These are phyloP conservation scores for Dictyostelium citrinum DNA, from an alignment of 78 protist genomes.

Conservation along the genomic window DNA sequence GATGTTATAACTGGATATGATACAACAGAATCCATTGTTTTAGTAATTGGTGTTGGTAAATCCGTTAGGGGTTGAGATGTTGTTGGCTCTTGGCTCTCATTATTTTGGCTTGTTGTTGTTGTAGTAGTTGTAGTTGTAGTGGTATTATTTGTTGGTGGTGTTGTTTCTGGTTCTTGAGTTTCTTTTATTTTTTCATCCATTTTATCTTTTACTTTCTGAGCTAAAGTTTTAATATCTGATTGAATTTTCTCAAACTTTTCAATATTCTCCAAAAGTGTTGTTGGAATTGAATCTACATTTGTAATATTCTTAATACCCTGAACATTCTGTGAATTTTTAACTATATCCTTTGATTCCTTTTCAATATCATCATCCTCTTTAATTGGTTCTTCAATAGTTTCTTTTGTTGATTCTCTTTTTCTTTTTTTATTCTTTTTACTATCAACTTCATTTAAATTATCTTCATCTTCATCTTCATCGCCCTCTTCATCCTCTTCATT, in stretches of 20 bases:
- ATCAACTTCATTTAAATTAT: not conserved
- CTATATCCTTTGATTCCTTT: not conserved
- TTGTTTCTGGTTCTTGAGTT: not conserved
- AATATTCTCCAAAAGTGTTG: conserved; percentile 13
- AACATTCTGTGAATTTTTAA: not conserved
- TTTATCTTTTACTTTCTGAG: not conserved
- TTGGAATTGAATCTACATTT: not conserved
- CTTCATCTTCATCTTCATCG: not conserved
- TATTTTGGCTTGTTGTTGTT: not conserved
- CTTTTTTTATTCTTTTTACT: not conserved
- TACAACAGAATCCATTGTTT: not conserved
- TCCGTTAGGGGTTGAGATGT: not conserved
- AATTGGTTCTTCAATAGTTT: not conserved
- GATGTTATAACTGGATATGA: conserved; percentile 1
- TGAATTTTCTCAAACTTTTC: not conserved
- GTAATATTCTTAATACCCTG: not conserved
- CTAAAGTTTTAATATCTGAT: not conserved
- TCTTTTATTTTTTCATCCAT: not conserved
- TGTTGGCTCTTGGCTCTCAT: not conserved
- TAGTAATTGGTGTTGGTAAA: not conserved
- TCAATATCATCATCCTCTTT: not conserved
- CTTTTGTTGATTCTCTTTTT: not conserved
- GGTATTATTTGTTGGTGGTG: not conserved
- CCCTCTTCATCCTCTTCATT: not conserved
- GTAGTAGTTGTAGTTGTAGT: not conserved